A percentile compares a stretch with the other conserved stretches of the same genome.
These are phyloP conservation scores for Litchi chinensis DNA, from an alignment of 345 rosid genomes.

Conservation along the genomic window DNA sequence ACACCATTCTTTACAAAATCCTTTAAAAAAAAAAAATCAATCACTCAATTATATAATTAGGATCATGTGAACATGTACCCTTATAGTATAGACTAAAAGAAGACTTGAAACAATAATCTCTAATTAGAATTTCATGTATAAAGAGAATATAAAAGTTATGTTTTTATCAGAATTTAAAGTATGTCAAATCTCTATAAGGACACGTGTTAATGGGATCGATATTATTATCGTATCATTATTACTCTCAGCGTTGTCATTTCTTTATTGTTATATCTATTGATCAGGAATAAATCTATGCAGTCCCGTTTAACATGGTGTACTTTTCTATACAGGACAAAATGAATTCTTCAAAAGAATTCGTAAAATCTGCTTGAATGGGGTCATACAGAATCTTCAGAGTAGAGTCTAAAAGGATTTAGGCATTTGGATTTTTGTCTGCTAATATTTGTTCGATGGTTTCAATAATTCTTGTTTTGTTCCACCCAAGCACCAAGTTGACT, in stretches of 20 bases:
- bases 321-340: neutral
- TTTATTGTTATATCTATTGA: too few relatives aligned
- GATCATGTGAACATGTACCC: too few relatives aligned
- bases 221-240: too few relatives aligned
- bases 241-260: neutral
- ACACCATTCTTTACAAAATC: too few relatives aligned
- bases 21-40: too few relatives aligned
- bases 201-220: neutral
- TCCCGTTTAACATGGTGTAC: neutral
- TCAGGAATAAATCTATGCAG: neutral
- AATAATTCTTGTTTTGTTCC: constrained; percentile 26
- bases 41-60: too few relatives aligned
- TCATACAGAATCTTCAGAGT: constrained; percentile 5
- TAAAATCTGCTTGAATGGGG: neutral
- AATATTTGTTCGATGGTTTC: constrained; percentile 20
- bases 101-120: too few relatives aligned
- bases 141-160: too few relatives aligned
- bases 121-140: too few relatives aligned
- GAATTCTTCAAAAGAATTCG: neutral
- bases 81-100: too few relatives aligned
- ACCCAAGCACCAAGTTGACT: neutral
- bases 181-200: neutral
- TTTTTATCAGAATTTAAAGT: too few relatives aligned
- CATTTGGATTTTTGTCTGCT: constrained; percentile 12
- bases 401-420: neutral